phyloP scores from a whole-genome alignment of 2,329 filamentous ascomycete genomes.

The Zymoseptoria tritici region DNA sequence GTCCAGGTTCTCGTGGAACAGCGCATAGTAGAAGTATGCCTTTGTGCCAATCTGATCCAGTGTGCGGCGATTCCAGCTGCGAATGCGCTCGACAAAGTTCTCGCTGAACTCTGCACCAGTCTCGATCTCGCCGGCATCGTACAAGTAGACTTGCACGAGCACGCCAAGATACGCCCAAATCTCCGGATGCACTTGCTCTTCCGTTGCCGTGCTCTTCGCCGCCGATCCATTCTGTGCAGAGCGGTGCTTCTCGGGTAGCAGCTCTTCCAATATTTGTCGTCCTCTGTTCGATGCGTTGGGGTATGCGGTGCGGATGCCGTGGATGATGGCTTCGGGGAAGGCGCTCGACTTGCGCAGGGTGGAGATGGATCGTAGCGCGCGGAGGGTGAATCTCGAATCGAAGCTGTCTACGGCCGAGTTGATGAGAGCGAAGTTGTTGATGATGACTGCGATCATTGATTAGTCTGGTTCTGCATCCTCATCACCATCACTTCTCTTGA shows the following conservation, averaged over 20 bases:
- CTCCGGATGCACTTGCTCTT: conserved; percentile 29
- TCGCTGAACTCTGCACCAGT: conserved; percentile 78
- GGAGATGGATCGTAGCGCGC: conserved; percentile 90
- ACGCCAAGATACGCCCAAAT: conserved; percentile 33
- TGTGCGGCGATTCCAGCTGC: conserved; percentile 83
- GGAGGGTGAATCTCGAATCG: conserved; percentile 88
- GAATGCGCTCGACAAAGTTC: conserved; percentile 74
- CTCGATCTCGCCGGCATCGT: conserved; percentile 74
- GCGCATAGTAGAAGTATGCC: conserved; percentile 95
- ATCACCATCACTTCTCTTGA: neutral
- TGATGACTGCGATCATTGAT: conserved; percentile 62
- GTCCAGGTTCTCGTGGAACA: conserved; percentile 87
- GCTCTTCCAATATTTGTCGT: conserved; percentile 27
- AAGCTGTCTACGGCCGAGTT: conserved; percentile 89
- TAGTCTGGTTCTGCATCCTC: conserved; percentile 6
- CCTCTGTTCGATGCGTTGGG: conserved; percentile 25
- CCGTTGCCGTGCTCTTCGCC: conserved; percentile 9
- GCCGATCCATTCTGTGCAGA: conserved; percentile 14
- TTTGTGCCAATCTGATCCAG: conserved; percentile 89
- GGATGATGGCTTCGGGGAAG: conserved; percentile 27
- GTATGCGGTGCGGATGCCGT: conserved; percentile 29
- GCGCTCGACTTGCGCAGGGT: conserved; percentile 75
- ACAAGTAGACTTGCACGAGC: conserved; percentile 60
- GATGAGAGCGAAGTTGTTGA: conserved; percentile 83
- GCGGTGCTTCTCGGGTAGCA: conserved; percentile 21